Base-by-base conservation (phyloP, 78 protist genomes). In the Acrasis kona region DNA sequence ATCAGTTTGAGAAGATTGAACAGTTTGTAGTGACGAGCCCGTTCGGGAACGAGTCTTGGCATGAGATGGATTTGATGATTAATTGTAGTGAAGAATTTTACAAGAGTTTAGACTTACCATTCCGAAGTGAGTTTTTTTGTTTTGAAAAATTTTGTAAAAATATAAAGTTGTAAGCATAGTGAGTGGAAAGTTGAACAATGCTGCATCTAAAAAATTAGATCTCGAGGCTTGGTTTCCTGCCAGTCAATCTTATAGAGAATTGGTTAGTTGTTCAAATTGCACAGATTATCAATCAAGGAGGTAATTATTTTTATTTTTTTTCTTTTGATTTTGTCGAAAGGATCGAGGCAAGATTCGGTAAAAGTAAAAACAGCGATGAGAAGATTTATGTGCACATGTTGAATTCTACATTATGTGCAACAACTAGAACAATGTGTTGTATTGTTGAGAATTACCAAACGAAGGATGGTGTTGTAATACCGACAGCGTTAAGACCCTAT, bases 191-290 rank as follows among this genome's bases (percentile, higher is more conserved):
- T 83, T 98, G 38, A 96, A 97, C 89, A 81, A 92, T 76, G 99
- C 99, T 9, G 99, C 99, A 36, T 96, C 99, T 70, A 93, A 89
- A 85, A 98, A 97, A 91, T 91, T 84, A 77, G 99, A 98, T 75
- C 82, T 98, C 7, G 99, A 98, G 84, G 98, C 95, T 29, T 96
- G 96, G 96, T 98, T 98, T 96, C 98, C 99, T 10, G 95, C 91
- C 70, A 81, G 84, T 74, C 87, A 82, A 12, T 79, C 87, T 9
- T 96, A 58, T 92, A 89, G 99, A 36, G 99, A 98, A 83, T 89
- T 98, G 28, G 99, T 97, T 50, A 97, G 99, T 28, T 95, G 98
- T 92, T 96, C 99, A 70, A 98, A 98, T 90, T 98, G 99, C 90
- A 92, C 97, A 27, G 99, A 96, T 85, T 98, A 95, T 90, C 98